Evolutionary conservation across 306 rosid genomes (phyloP).

Genomic region (Datisca glomerata): DNA sequence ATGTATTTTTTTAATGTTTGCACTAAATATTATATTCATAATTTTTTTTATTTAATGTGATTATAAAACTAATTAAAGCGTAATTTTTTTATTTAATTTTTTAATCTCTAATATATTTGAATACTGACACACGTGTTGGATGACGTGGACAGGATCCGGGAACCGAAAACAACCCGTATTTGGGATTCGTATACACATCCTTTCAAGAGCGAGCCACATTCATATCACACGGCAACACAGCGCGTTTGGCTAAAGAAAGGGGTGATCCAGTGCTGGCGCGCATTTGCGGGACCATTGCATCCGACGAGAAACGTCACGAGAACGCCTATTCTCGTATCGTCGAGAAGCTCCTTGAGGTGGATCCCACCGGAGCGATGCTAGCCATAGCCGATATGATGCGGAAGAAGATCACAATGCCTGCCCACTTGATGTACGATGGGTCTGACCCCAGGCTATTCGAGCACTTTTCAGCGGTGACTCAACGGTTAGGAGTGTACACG

Average conservation of each 20-base stretch:
- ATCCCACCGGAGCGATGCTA: constrained; percentile 30
- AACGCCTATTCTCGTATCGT: constrained; percentile 37
- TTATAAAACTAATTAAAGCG: background rate
- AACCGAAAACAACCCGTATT: constrained; percentile 55
- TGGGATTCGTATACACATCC: constrained; percentile 65
- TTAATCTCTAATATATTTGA: background rate
- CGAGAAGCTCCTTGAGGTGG: constrained; percentile 66
- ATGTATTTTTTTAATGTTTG: too few species aligned
- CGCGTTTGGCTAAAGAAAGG: constrained; percentile 38
- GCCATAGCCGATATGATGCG: constrained; percentile 59
- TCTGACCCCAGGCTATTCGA: constrained; percentile 34
- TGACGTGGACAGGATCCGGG: constrained; percentile 42
- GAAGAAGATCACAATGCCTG: constrained; percentile 60
- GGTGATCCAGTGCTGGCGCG: constrained; percentile 47
- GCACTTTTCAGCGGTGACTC: constrained; percentile 48
- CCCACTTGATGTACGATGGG: constrained; percentile 57
- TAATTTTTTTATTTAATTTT: background rate
- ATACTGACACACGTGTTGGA: too few species aligned
- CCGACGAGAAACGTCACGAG: constrained; percentile 63
- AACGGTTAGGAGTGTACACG: constrained; percentile 45
- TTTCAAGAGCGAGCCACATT: constrained; percentile 70
- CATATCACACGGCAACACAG: constrained; percentile 63
- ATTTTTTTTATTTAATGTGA: background rate
- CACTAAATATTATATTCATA: background rate
- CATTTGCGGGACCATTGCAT: constrained; percentile 53